Evolutionary conservation across 257 asterid species (phyloP).

Genomic region (Solanum rostratum): DNA sequence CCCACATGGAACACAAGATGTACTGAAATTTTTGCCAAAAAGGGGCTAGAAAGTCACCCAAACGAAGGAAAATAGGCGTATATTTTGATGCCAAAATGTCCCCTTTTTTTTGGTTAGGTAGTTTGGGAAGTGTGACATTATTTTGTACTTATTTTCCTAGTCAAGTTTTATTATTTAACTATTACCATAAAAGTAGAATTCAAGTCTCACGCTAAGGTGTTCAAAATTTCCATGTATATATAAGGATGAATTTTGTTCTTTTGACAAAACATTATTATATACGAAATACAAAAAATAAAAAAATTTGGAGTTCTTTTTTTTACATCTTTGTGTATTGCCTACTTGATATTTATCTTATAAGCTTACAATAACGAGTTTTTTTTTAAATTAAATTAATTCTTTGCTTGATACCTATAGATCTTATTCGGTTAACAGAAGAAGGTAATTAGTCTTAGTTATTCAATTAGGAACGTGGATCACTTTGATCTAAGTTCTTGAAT

Average conservation of each 20-base stretch:
- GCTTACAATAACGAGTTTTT: not conserved
- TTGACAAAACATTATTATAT: not conserved
- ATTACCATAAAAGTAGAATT: not conserved
- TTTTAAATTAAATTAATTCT: not conserved
- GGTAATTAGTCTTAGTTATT: not conserved
- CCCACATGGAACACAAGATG: not conserved
- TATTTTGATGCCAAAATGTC: not conserved
- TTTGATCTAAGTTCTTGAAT: not conserved
- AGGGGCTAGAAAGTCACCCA: not conserved
- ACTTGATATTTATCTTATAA: not conserved
- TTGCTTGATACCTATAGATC: not conserved
- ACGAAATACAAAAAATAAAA: too few species aligned
- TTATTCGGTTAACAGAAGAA: not conserved
- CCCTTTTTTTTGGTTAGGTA: not conserved
- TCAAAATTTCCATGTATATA: not conserved
- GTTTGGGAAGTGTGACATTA: not conserved
- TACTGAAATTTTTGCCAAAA: not conserved
- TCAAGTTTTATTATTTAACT: not conserved
- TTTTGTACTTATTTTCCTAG: too few species aligned
- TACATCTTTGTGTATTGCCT: not conserved
- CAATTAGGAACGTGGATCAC: not conserved
- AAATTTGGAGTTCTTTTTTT: not conserved
- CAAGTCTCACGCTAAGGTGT: not conserved
- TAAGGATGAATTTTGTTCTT: not conserved
- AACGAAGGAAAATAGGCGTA: not conserved